Evolutionary conservation across 1,284 basidiomycete species (phyloP), one percentile per base, ranked within the genome.

Genomic region (Puccinia novopanici): DNA sequence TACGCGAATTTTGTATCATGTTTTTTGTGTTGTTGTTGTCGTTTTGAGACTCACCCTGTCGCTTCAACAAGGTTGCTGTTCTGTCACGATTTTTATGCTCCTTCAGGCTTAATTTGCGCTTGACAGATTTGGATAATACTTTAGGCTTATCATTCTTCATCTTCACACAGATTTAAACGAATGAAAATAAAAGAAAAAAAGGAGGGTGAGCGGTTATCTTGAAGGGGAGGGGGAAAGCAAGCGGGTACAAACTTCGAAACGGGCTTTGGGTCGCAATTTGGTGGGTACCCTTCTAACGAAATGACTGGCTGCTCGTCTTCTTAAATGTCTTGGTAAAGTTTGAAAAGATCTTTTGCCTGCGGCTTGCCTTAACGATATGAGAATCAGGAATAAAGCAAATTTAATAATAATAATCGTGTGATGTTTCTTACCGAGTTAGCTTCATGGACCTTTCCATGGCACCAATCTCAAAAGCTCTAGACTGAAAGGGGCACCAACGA

Each of bases 271-370:
- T 75, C 94, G 88, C 40, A 97, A 87, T 37, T 92, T 89, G 37
- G 90, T 86, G 0, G 95, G 95, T n/a, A 98, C 93, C 19, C 94
- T 90, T 8, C 93, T 90, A 24, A 93, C 91, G 86, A 97, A 92
- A 85, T 97, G 95, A 83, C 93, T 95, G 0, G 95, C 95, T 13
- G 95, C 94, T 83, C 95, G 89, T 45, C 95, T 89, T 34, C 95
- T 89, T 17, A 98, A 88, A 85, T 95, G 93, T 30, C 95, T 89
- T 13, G 95, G 95, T 12, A 97, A 88, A 19, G 92, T 90, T 86
- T 98, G 95, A 90, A 95, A 98, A 0, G 91, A 93, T 79, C 95
- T 88, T 81, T 92, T 90, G 0, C 91, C 92, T 34, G 91, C 89
- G 82, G 89, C 89, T 19, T 84, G 83, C 24, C 86, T 86, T 83